Conservation (phyloP, 768 basidiomycete species). For the Boletus pseudopeckii region DNA sequence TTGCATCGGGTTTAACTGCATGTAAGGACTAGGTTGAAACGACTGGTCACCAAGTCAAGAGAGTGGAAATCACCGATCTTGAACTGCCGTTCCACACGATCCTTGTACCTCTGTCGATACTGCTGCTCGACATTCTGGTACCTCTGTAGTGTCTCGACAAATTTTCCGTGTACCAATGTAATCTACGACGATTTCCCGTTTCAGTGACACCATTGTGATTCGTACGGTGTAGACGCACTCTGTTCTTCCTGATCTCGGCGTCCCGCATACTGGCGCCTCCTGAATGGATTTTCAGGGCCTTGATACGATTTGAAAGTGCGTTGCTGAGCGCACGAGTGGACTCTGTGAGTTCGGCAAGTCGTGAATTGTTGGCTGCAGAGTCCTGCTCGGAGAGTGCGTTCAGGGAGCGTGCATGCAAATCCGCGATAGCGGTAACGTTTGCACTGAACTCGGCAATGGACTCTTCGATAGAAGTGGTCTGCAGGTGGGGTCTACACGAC, state of each 20-base stretch:
- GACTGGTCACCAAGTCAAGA: neutral
- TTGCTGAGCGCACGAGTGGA: constrained; percentile 60
- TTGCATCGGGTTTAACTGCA: constrained; percentile 82
- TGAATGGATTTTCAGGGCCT: constrained; percentile 46
- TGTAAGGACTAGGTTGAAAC: neutral
- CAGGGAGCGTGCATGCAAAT: constrained; percentile 48
- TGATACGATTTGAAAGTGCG: constrained; percentile 56
- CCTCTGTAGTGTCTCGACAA: constrained; percentile 71
- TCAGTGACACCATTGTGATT: neutral
- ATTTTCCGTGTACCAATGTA: constrained; percentile 59
- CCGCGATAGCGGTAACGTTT: constrained; percentile 44
- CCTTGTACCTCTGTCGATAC: constrained; percentile 58
- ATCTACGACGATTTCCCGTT: constrained; percentile 37
- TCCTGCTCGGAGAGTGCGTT: constrained; percentile 48
- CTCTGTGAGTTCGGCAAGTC: constrained; percentile 55
- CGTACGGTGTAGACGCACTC: constrained; percentile 12
- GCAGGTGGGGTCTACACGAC: neutral
- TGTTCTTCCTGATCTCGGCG: constrained; percentile 43
- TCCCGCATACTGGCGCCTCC: constrained; percentile 35
- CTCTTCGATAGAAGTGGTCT: constrained; percentile 53
- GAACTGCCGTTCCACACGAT: constrained; percentile 71
- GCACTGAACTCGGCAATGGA: constrained; percentile 41
- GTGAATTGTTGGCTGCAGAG: constrained; percentile 37
- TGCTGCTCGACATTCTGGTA: constrained; percentile 77
- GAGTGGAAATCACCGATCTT: constrained; percentile 54